A percentile compares a stretch with the other conserved stretches of the same genome.
These are phyloP conservation scores for Leishmania mexicana DNA, from an alignment of 208 protist species.

Conservation along the genomic window DNA sequence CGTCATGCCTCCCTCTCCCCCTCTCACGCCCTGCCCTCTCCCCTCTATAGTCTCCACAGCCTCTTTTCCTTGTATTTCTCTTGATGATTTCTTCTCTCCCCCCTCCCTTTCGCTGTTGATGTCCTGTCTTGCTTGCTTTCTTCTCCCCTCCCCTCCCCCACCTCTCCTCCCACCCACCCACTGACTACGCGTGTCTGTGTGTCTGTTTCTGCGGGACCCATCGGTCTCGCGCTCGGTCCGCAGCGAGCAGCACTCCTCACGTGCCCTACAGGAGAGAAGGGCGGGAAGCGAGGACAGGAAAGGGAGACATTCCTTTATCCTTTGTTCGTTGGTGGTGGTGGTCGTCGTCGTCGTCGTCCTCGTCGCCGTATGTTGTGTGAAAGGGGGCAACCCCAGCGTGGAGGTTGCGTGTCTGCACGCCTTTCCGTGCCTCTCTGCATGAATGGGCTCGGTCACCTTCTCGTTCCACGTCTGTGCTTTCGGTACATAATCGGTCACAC, in stretches of 20 bases:
- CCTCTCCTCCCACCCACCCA: not conserved
- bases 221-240: not conserved
- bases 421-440: not conserved
- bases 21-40: not conserved
- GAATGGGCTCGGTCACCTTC: not conserved
- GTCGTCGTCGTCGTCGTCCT: no score
- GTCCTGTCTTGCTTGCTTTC: not conserved
- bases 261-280: not conserved
- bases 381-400: not conserved
- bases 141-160: not conserved
- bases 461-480: not conserved
- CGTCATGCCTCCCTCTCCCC: not conserved
- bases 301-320: not conserved
- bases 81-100: not conserved
- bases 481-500: not conserved
- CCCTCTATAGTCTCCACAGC: not conserved
- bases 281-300: not conserved
- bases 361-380: no score
- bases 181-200: not conserved
- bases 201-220: not conserved
- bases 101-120: not conserved
- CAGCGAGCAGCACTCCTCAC: not conserved
- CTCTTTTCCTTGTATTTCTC: not conserved
- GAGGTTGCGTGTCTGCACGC: not conserved
- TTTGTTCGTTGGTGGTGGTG: not conserved